These are phyloP conservation scores for Poteriospumella lacustris DNA, from an alignment of 108 stramenopile genomes.

Conservation along the genomic window DNA sequence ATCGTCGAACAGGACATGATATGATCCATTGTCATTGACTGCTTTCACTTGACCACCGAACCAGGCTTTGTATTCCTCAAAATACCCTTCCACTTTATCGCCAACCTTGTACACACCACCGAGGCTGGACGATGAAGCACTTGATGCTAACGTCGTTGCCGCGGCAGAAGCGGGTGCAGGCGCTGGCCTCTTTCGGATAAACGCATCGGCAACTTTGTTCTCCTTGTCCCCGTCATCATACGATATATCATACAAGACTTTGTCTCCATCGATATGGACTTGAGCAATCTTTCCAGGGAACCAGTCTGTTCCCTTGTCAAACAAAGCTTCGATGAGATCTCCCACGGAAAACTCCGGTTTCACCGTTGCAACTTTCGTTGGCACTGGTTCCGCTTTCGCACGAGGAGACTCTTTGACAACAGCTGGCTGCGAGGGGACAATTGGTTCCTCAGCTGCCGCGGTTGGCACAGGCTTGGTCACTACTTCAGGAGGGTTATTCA, in stretches of 20 bases:
- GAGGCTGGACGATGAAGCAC: no score
- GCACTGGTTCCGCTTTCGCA: no score
- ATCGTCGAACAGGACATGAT: not conserved
- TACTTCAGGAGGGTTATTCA: no score
- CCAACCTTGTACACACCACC: not conserved
- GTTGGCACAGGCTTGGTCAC: no score
- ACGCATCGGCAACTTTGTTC: not conserved
- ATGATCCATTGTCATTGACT: not conserved
- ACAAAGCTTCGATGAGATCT: not conserved
- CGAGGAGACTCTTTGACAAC: no score
- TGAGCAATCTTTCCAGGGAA: not conserved
- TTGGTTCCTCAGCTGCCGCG: no score
- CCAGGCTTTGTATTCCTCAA: not conserved
- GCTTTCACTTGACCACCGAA: not conserved
- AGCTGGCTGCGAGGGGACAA: no score
- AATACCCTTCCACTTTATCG: not conserved
- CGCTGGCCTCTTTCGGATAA: not conserved
- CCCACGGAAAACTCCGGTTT: not conserved
- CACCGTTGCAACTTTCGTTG: not conserved
- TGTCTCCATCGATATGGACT: not conserved
- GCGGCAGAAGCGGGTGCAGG: not conserved
- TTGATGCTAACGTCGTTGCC: no score
- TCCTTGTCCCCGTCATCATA: conserved; percentile 23
- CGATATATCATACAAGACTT: not conserved
- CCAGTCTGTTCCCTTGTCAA: conserved; percentile 6